phyloP scores from a whole-genome alignment of 495 filamentous ascomycete genomes.

The Apodospora peruviana region DNA sequence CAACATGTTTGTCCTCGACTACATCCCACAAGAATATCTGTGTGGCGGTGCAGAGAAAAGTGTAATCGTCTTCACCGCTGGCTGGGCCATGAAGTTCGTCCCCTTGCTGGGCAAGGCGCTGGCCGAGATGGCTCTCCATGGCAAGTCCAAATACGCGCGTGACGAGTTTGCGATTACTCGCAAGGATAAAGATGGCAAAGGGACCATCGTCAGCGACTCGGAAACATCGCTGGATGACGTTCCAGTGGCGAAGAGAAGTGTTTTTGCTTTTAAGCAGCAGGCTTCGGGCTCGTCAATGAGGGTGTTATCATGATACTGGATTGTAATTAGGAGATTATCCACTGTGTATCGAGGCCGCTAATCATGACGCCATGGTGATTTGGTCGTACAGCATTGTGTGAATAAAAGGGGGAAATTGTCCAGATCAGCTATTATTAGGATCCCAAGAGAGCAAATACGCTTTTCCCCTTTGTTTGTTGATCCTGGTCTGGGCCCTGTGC shows the following conservation, averaged over 20 bases:
- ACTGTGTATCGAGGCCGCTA: too few relatives aligned
- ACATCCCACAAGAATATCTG: slow-evolving; percentile 11
- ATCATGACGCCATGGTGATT: too few relatives aligned
- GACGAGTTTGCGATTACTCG: slow-evolving; percentile 13
- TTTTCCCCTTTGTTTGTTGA: too few relatives aligned
- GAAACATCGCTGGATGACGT: background rate
- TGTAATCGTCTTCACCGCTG: slow-evolving; percentile 17
- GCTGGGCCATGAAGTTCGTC: slow-evolving; percentile 16
- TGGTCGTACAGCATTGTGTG: too few relatives aligned
- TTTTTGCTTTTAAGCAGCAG: background rate
- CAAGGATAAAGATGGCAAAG: background rate
- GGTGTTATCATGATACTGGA: background rate
- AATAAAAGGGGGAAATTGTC: too few relatives aligned
- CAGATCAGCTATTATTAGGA: too few relatives aligned
- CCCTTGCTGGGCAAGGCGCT: slow-evolving; percentile 3
- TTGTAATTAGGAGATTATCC: too few relatives aligned
- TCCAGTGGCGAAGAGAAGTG: background rate
- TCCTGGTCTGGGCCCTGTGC: too few relatives aligned
- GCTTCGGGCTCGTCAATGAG: background rate
- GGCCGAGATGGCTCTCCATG: slow-evolving; percentile 4
- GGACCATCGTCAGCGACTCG: background rate
- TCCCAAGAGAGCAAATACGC: too few relatives aligned
- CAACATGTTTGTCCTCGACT: slow-evolving; percentile 19
- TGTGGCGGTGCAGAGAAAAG: slow-evolving; percentile 11
- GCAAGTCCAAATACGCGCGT: slow-evolving; percentile 3